Base-by-base conservation (phyloP, 805 yeast species). In the Candida oleophila region DNA sequence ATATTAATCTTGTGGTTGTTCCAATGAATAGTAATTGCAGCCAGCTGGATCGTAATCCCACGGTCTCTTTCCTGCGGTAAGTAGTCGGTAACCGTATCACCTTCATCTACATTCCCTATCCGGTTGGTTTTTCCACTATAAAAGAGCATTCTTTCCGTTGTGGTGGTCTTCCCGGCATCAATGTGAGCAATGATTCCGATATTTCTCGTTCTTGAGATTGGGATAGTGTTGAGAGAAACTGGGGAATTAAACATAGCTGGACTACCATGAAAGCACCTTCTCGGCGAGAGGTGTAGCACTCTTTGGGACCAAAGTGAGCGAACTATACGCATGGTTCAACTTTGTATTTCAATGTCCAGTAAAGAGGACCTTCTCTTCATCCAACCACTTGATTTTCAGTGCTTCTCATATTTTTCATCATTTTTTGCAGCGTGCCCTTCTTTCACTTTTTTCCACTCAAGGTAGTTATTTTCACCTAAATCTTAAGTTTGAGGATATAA, bases 171-270 rank as follows among this genome's bases (percentile, higher is more conserved):
- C 0, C 99, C 99, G 2, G 99, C 99, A 71, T 94, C 99, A 45
- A 94, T 94, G 62, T 94, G 99, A n/a, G 99, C 99, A 36, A 94
- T 90, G 55, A 94, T 89, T 1, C 99, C 99, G 30, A 94, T 88
- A 65, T 94, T 92, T 49, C 99, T 71, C 20, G 86, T 77, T 45
- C 69, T 69, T 16, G 52, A 55, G 1, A 64, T 55, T 2, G 64
- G 60, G 4, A 69, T 59, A 12, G 55, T 51, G 43, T 68, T 69
- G 33, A 68, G 51, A 18, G 56, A 54, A 21, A 43, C 39, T 22
- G 35, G 47, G 38, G 41, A 18, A 19, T 34, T 19, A 21, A 7
- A 4, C 36, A 14, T 11, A n/a, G 30, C 12, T 19, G 3, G 3
- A 19, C 42, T 32, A 14, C 38, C 15, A 11, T 25, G 30, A 25